Evolutionary conservation across 768 basidiomycete genomes (phyloP).

Genomic region (Xerocomellus dryophilus): DNA sequence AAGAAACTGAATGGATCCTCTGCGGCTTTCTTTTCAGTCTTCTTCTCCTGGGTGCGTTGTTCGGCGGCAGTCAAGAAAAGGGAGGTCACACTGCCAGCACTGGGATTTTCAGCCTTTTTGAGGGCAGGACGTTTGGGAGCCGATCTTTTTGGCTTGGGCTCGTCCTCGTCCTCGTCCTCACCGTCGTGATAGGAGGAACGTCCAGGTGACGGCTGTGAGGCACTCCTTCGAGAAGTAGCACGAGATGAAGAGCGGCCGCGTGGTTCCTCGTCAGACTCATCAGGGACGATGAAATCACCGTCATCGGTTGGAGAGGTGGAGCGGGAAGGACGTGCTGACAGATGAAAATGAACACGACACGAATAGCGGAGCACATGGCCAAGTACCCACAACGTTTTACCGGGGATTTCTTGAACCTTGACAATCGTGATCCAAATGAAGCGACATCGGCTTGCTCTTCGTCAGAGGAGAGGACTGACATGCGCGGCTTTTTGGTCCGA

Average conservation of each 20-base stretch:
- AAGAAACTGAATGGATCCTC: conserved; percentile 81
- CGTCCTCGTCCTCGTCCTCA: conserved; percentile 39
- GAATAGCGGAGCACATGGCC: neutral
- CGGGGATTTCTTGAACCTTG: conserved; percentile 64
- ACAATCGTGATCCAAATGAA: conserved; percentile 58
- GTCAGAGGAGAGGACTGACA: conserved; percentile 48
- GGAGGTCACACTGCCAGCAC: conserved; percentile 31
- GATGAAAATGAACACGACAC: conserved; percentile 6
- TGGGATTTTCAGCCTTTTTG: conserved; percentile 30
- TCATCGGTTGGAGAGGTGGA: conserved; percentile 51
- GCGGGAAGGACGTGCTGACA: conserved; percentile 40
- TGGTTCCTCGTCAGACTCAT: conserved; percentile 57
- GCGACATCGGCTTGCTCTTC: conserved; percentile 41
- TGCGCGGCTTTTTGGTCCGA: conserved; percentile 59
- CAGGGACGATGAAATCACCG: conserved; percentile 69
- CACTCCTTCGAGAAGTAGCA: conserved; percentile 40
- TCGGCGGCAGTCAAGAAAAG: conserved; percentile 84
- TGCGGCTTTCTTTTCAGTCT: conserved; percentile 74
- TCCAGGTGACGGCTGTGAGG: conserved; percentile 35
- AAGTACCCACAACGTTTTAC: conserved; percentile 46
- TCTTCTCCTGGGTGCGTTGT: conserved; percentile 67
- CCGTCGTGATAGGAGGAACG: conserved; percentile 35
- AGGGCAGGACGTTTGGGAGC: conserved; percentile 35
- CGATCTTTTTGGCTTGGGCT: conserved; percentile 36
- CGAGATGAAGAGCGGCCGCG: conserved; percentile 51